Evolutionary conservation across 441 rosid species (phyloP).

Genomic region (Viola pubescens): DNA sequence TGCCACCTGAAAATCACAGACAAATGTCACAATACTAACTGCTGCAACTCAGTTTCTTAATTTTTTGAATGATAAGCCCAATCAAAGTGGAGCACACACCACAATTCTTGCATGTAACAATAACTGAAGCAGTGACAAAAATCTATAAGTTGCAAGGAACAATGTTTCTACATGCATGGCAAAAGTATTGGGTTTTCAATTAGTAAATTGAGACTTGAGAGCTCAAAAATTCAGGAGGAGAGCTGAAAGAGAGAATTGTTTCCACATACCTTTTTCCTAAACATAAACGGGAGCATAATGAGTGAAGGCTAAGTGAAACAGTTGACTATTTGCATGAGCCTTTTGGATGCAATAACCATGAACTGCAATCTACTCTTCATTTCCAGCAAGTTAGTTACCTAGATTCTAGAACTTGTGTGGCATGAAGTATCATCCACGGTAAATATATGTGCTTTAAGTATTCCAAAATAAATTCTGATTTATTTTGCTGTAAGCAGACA

Average conservation of each 20-base stretch:
- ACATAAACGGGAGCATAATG: neutral
- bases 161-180: too few relatives aligned
- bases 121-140: neutral
- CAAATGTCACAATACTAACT: neutral
- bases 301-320: neutral
- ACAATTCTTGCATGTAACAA: neutral
- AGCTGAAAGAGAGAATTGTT: neutral
- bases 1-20: conserved; percentile 27
- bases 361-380: too few relatives aligned
- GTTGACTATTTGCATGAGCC: neutral
- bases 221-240: neutral
- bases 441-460: neutral
- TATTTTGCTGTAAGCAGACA: neutral
- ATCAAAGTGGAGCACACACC: neutral
- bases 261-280: neutral
- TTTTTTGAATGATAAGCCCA: neutral
- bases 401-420: neutral
- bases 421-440: neutral
- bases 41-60: neutral
- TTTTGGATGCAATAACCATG: neutral
- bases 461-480: neutral
- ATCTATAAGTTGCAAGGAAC: too few relatives aligned
- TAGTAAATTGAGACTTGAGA: neutral
- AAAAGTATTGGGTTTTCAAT: neutral
- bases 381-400: neutral